Conservation (phyloP, 139 green algal genomes). For the Volvox africanus region DNA sequence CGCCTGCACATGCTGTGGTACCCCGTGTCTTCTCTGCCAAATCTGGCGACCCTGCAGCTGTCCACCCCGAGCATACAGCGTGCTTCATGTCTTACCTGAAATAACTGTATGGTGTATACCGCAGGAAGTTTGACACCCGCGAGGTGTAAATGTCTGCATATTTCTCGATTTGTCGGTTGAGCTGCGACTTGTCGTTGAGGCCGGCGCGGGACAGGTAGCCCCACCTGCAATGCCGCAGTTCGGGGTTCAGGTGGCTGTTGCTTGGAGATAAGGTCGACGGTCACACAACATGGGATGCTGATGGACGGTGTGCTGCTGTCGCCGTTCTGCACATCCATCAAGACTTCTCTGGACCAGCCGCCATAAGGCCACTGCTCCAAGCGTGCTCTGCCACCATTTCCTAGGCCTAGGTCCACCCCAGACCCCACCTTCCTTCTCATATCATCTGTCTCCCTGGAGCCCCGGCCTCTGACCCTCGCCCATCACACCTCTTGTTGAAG, state of each 20-base stretch:
- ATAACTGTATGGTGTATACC: slow-evolving; percentile 94
- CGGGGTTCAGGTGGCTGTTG: no score
- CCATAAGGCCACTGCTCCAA: no score
- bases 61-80: neutral
- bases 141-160: slow-evolving; percentile 93
- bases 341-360: no score
- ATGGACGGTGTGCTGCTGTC: no score
- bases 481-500: slow-evolving; percentile 82
- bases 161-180: slow-evolving; percentile 97
- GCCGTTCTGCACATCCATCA: no score
- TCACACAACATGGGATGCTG: no score
- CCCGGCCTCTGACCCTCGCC: neutral
- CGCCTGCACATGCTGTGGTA: no score
- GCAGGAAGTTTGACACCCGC: slow-evolving; percentile 94
- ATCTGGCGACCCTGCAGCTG: no score
- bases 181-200: slow-evolving; percentile 96
- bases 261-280: no score
- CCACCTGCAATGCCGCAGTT: slow-evolving; percentile 71
- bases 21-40: neutral
- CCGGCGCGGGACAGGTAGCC: slow-evolving; percentile 92
- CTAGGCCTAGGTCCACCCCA: no score
- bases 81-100: slow-evolving; percentile 60
- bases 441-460: neutral
- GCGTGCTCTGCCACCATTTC: no score
- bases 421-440: neutral